phyloP scores from a whole-genome alignment of 148 eudicot genomes.

The Polygonum maritimum region DNA sequence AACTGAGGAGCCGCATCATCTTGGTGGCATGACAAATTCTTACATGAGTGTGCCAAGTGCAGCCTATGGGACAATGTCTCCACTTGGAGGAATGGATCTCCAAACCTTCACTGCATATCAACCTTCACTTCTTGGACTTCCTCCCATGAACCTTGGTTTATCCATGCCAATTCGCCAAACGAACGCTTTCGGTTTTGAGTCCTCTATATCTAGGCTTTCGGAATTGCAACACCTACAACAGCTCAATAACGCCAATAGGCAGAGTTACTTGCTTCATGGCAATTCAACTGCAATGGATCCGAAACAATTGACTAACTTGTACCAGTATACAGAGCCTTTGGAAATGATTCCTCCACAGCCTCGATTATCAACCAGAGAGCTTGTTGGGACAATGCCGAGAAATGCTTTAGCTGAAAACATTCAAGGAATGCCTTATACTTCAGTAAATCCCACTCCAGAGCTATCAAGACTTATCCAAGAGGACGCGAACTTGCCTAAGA shows the following conservation, averaged over 20 bases:
- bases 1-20: neutral
- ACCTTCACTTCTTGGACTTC: neutral
- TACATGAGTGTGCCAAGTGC: neutral
- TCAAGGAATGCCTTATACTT: conserved; percentile 13
- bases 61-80: neutral
- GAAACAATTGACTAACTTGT: conserved; percentile 13
- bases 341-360: conserved; percentile 20
- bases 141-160: neutral
- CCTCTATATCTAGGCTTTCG: neutral
- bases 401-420: conserved; percentile 18
- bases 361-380: neutral
- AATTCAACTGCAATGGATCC: conserved; percentile 16
- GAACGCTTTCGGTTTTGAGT: neutral
- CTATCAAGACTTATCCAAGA: neutral
- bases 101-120: neutral
- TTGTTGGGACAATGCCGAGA: conserved; percentile 20
- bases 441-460: conserved; percentile 28
- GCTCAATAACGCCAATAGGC: neutral
- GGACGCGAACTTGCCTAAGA: conserved; percentile 10
- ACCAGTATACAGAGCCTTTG: conserved; percentile 12
- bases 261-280: conserved; percentile 7
- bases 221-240: neutral
- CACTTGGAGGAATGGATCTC: conserved; percentile 4
- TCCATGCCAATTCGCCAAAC: conserved; percentile 1
- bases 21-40: conserved; percentile 1